phyloP scores from a whole-genome alignment of 306 rosid species.

The Lotus japonicus region DNA sequence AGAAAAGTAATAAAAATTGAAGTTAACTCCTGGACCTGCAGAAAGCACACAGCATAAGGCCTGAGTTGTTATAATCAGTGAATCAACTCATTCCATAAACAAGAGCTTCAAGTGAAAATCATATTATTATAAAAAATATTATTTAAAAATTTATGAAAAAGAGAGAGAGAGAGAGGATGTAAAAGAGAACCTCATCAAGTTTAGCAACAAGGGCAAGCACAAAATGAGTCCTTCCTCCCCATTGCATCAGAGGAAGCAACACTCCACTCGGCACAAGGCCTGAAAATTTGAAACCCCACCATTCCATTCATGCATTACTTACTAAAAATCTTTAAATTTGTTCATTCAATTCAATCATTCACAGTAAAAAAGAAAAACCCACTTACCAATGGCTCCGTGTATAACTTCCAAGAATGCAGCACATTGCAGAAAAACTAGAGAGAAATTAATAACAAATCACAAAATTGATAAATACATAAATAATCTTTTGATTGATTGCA shows the following conservation, averaged over 20 bases:
- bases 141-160: too few species aligned
- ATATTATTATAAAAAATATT: too few species aligned
- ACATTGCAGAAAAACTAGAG: conserved; percentile 67
- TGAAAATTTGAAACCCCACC: conserved; percentile 29
- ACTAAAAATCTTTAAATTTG: too few species aligned
- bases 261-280: conserved; percentile 90
- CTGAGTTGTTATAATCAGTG: conserved; percentile 5
- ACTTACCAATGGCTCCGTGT: conserved; percentile 79
- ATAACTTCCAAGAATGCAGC: conserved; percentile 81
- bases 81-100: conserved; percentile 3
- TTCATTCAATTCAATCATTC: neutral
- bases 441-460: neutral
- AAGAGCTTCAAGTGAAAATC: neutral
- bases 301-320: neutral
- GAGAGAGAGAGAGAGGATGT: too few species aligned
- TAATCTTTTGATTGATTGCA: too few species aligned
- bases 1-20: conserved; percentile 66
- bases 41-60: conserved; percentile 2
- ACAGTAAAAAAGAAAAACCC: neutral
- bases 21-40: conserved; percentile 65
- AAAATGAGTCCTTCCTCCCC: conserved; percentile 87
- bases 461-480: too few species aligned
- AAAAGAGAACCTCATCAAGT: conserved; percentile 49
- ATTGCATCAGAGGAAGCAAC: conserved; percentile 84
- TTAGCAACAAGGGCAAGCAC: conserved; percentile 49